phyloP scores from a whole-genome alignment of 2,329 filamentous ascomycete genomes.

The Blastomyces gilchristii region DNA sequence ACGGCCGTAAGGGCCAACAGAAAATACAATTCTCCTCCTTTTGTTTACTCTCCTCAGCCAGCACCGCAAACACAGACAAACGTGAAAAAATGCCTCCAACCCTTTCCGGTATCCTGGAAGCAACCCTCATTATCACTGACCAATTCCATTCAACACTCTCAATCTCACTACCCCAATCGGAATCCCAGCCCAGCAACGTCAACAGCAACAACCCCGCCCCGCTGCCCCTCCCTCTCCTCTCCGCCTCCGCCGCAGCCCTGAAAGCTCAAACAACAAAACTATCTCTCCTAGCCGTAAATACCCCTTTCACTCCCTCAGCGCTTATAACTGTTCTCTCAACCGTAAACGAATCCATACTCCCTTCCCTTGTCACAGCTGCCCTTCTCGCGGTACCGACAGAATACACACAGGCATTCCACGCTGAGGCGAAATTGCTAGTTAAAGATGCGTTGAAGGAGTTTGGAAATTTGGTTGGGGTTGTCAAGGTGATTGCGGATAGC shows the following conservation, averaged over 20 bases:
- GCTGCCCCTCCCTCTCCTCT: slow-evolving; percentile 52
- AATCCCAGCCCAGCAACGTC: slow-evolving; percentile 9
- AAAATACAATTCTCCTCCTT: too few species aligned
- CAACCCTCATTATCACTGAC: slow-evolving; percentile 29
- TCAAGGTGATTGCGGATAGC: slow-evolving; percentile 41
- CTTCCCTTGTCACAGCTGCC: slow-evolving; percentile 60
- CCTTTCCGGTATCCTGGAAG: slow-evolving; percentile 24
- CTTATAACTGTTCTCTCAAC: slow-evolving; percentile 60
- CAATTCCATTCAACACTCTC: slow-evolving; percentile 33
- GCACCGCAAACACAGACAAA: not conserved
- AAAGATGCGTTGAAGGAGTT: slow-evolving; percentile 55
- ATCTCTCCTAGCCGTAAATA: slow-evolving; percentile 73
- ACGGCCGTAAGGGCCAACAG: too few species aligned
- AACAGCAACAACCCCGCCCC: slow-evolving; percentile 16
- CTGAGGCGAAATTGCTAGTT: slow-evolving; percentile 52
- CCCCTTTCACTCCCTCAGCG: slow-evolving; percentile 74
- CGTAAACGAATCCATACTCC: slow-evolving; percentile 61
- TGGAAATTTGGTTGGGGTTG: slow-evolving; percentile 47
- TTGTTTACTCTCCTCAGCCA: too few species aligned
- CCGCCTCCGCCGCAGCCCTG: slow-evolving; percentile 61
- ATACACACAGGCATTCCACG: slow-evolving; percentile 55
- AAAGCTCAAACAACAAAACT: slow-evolving; percentile 79
- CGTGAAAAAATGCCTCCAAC: slow-evolving; percentile 21
- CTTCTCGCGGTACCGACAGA: slow-evolving; percentile 51
- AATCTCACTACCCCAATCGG: slow-evolving; percentile 13